phyloP scores from a whole-genome alignment of 2,329 filamentous ascomycete species.

The Chrysoporthe austroafricana region DNA sequence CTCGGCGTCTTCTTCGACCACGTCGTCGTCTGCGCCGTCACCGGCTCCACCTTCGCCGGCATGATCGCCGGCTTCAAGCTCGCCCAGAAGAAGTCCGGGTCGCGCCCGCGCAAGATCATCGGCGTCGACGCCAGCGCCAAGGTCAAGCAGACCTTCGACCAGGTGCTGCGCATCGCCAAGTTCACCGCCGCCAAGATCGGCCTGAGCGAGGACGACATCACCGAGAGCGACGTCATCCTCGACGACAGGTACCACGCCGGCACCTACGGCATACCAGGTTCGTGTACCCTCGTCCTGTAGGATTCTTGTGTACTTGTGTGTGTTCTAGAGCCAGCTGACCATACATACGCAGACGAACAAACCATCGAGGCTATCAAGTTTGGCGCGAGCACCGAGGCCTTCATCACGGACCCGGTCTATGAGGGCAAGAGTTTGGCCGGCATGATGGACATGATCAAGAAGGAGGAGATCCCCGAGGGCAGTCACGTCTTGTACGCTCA shows the following conservation, averaged over 20 bases:
- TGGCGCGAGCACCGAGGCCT: slow-evolving; percentile 68
- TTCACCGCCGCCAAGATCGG: slow-evolving; percentile 67
- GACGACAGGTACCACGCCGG: slow-evolving; percentile 69
- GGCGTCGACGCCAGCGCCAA: slow-evolving; percentile 70
- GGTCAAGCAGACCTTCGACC: slow-evolving; percentile 63
- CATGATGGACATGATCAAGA: slow-evolving; percentile 69
- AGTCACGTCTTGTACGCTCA: slow-evolving; percentile 75
- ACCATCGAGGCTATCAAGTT: slow-evolving; percentile 72
- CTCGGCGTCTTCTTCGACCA: slow-evolving; percentile 69
- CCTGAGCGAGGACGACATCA: slow-evolving; percentile 61
- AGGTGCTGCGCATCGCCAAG: slow-evolving; percentile 69
- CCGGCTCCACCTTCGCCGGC: slow-evolving; percentile 71
- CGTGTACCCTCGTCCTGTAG: not conserved
- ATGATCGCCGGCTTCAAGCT: slow-evolving; percentile 76
- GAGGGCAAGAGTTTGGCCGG: slow-evolving; percentile 77
- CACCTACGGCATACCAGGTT: slow-evolving; percentile 62
- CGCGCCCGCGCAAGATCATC: slow-evolving; percentile 58
- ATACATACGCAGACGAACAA: slow-evolving; percentile 51
- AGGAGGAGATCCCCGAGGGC: slow-evolving; percentile 59
- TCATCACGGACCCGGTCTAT: slow-evolving; percentile 77
- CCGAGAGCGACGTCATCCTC: slow-evolving; percentile 63
- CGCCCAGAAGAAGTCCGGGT: slow-evolving; percentile 50
- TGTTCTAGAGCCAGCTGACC: not conserved
- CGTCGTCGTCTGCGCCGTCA: slow-evolving; percentile 71
- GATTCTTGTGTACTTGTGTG: not conserved